Evolutionary conservation across 768 basidiomycete species (phyloP).

Genomic region (Multifurca ochricompacta): DNA sequence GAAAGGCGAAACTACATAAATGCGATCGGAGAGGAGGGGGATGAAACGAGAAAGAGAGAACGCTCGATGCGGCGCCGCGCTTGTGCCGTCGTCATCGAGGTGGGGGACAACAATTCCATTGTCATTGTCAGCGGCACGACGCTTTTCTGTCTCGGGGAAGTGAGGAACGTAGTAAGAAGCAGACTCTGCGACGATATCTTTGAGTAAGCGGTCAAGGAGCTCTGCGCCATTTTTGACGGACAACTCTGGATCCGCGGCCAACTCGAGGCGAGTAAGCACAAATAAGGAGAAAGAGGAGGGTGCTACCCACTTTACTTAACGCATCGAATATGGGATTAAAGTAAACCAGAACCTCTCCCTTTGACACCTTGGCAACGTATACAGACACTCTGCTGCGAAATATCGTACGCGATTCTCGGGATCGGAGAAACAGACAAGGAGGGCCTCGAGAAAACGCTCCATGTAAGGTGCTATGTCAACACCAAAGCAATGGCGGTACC

Average conservation of each 20-base stretch:
- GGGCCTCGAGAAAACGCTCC: constrained; percentile 83
- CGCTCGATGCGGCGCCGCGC: constrained; percentile 49
- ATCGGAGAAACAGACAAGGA: constrained; percentile 89
- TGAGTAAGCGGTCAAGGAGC: constrained; percentile 90
- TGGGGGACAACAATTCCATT: constrained; percentile 57
- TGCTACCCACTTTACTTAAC: constrained; percentile 75
- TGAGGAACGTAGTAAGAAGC: constrained; percentile 91
- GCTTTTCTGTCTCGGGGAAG: constrained; percentile 70
- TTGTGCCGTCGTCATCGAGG: constrained; percentile 42
- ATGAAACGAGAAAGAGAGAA: constrained; percentile 95
- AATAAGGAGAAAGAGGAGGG: background rate
- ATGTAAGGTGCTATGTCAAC: constrained; percentile 92
- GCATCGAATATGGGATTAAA: constrained; percentile 99
- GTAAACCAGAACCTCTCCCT: constrained; percentile 92
- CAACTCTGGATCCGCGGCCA: constrained; percentile 89
- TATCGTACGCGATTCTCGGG: constrained; percentile 92
- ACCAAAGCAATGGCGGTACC: constrained; percentile 95
- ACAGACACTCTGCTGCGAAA: constrained; percentile 96
- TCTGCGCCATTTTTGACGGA: constrained; percentile 99
- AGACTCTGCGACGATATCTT: constrained; percentile 95
- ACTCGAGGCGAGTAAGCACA: constrained; percentile 38
- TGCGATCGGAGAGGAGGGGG: constrained; percentile 87
- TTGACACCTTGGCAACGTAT: constrained; percentile 96
- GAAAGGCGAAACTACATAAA: constrained; percentile 92
- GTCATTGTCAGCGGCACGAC: constrained; percentile 46